Base-by-base conservation (phyloP, 257 asterid genomes). In the Avicennia marina region DNA sequence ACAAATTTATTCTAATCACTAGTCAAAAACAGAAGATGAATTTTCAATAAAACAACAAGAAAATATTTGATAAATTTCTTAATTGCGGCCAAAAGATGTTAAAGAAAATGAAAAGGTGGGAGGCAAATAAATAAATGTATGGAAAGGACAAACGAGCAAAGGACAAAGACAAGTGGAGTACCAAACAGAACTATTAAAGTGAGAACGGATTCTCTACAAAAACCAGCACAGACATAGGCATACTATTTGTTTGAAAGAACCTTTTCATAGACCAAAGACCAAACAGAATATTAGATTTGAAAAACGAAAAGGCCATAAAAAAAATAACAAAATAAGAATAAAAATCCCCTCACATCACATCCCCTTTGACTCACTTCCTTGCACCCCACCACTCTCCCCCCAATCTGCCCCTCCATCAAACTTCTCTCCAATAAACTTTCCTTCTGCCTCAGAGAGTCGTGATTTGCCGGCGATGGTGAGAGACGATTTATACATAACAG, bases 391-490 rank as follows among this genome's bases (percentile, higher is more conserved):
- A n/a, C n/a, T 5, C 10, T 12, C 13, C 10, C 41, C 13, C 10
- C 41, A 2, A 5, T 15, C 47, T 7, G 0, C 26, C 53, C 18
- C 33, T 51, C 43, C 9, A n/a, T n/a, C n/a, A n/a, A 60, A 44
- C 25, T 57, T 60, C 66, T 63, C 65, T 48, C 66, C 38, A 7
- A 27, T 17, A 65, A 71, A 69, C 69, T 58, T 51, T 66, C 75
- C 20, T 3, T 17, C 53, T 46, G 27, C 27, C 17, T n/a, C n/a
- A n/a, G n/a, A n/a, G n/a, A n/a, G n/a, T n/a, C n/a, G n/a, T n/a
- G n/a, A n/a, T n/a, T n/a, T n/a, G n/a, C n/a, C n/a, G n/a, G 25
- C 26, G 38, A 85, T 89, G 94, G 78, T 76, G 65, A 70, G 57
- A 13, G 86, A 81, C 38, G 95, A 85, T 67, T 17, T 72, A 43